These are phyloP conservation scores for Pleomassaria siparia DNA, from an alignment of 2,329 filamentous ascomycete genomes.

Conservation along the genomic window DNA sequence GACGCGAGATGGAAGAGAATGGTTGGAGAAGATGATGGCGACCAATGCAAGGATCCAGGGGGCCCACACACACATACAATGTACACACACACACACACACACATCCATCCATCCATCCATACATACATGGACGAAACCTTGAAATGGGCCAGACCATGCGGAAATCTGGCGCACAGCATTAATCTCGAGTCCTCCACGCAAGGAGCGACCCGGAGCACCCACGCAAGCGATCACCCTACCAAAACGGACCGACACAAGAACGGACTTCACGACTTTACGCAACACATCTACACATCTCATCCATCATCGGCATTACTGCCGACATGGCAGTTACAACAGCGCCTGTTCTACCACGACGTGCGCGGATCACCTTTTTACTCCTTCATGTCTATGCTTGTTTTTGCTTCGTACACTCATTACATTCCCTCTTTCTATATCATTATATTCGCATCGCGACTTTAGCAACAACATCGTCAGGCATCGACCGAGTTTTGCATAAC, in stretches of 20 bases:
- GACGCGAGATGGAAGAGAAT: not conserved
- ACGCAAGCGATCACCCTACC: too few relatives aligned
- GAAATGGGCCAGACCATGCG: slow-evolving; percentile 1
- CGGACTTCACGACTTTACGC: slow-evolving; percentile 1
- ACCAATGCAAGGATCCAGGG: slow-evolving; percentile 2
- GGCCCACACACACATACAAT: slow-evolving; percentile 8
- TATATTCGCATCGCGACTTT: not conserved
- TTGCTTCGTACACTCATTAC: slow-evolving; percentile 6
- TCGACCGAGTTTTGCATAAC: slow-evolving; percentile 3
- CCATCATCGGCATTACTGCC: not conserved
- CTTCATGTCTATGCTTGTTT: too few relatives aligned
- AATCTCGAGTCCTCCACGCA: not conserved
- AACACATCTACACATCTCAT: not conserved
- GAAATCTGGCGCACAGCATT: not conserved
- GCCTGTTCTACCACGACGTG: too few relatives aligned
- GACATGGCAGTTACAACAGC: not conserved
- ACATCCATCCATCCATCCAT: too few relatives aligned
- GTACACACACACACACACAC: too few relatives aligned
- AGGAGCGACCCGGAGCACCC: not conserved
- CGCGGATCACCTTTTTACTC: not conserved
- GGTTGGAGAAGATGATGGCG: not conserved
- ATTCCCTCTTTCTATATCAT: not conserved
- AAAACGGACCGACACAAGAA: not conserved
- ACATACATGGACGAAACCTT: too few relatives aligned
- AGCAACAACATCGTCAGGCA: not conserved